Evolutionary conservation across 495 filamentous ascomycete genomes (phyloP).

Genomic region (Penicillium steckii): DNA sequence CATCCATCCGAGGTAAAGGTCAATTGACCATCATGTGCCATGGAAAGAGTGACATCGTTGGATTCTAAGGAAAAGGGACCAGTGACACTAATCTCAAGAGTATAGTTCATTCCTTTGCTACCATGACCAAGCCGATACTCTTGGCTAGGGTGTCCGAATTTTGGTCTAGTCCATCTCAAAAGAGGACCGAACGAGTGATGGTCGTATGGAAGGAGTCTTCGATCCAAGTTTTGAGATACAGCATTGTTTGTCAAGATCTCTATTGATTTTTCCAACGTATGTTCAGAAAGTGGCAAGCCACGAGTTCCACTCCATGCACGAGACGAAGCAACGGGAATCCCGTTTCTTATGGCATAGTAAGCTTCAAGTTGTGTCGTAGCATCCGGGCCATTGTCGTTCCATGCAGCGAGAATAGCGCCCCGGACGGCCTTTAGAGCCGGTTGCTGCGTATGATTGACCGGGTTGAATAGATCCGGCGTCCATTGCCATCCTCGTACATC

Average conservation of each 20-base stretch:
- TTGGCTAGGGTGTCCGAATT: neutral
- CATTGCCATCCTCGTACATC: slow-evolving; percentile 46
- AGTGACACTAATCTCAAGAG: slow-evolving; percentile 32
- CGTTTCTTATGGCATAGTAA: slow-evolving; percentile 52
- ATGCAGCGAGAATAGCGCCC: slow-evolving; percentile 53
- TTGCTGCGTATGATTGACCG: slow-evolving; percentile 40
- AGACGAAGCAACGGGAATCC: slow-evolving; percentile 48
- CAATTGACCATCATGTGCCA: slow-evolving; percentile 32
- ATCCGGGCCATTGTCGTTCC: slow-evolving; percentile 58
- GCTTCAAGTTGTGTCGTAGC: slow-evolving; percentile 55
- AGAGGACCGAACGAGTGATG: neutral
- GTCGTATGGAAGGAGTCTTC: slow-evolving; percentile 17
- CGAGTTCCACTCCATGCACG: slow-evolving; percentile 44
- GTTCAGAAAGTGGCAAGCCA: slow-evolving; percentile 30
- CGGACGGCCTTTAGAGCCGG: slow-evolving; percentile 31
- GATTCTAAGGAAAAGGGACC: slow-evolving; percentile 45
- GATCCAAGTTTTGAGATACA: slow-evolving; percentile 51
- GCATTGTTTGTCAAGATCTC: slow-evolving; percentile 36
- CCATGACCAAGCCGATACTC: slow-evolving; percentile 29
- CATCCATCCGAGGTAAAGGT: slow-evolving; percentile 48
- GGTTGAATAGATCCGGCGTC: slow-evolving; percentile 49
- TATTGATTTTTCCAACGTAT: slow-evolving; percentile 27
- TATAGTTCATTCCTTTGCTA: slow-evolving; percentile 56
- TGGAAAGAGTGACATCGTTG: slow-evolving; percentile 30
- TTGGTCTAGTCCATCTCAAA: slow-evolving; percentile 9